These are phyloP conservation scores for Acanthamoeba castellanii DNA, from an alignment of 208 protist species.

Conservation along the genomic window DNA sequence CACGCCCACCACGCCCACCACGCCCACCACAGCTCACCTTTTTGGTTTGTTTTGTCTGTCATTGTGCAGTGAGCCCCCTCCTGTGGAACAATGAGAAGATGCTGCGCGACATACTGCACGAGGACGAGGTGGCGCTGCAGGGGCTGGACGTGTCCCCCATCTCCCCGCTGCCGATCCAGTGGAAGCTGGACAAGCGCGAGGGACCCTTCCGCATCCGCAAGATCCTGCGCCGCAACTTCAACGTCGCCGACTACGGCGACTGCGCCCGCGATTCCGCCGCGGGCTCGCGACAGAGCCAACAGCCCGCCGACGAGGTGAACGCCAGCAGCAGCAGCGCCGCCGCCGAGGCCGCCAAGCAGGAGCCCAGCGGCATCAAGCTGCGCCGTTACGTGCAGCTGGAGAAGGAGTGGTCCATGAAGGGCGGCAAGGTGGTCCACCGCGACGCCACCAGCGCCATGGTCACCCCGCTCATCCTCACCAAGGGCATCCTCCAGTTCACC, in stretches of 20 bases:
- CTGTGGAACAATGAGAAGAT: constrained; percentile 71
- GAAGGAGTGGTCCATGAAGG: constrained; percentile 17
- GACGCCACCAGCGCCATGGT: constrained; percentile 65
- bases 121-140: constrained; percentile 24
- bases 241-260: constrained; percentile 60
- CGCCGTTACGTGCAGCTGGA: constrained; percentile 64
- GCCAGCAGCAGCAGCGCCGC: neutral
- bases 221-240: constrained; percentile 68
- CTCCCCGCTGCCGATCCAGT: constrained; percentile 58
- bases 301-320: constrained; percentile 1
- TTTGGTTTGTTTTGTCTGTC: neutral
- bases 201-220: constrained; percentile 56
- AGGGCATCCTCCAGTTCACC: constrained; percentile 67
- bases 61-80: constrained; percentile 34
- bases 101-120: constrained; percentile 59
- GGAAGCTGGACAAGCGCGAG: constrained; percentile 68
- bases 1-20: neutral
- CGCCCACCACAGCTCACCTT: neutral
- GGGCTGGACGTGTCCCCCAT: constrained; percentile 32
- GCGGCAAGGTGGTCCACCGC: constrained; percentile 39
- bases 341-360: too few relatives aligned
- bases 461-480: constrained; percentile 61
- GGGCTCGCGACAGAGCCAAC: neutral
- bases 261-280: constrained; percentile 15
- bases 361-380: constrained; percentile 25